Evolutionary conservation across 2,329 filamentous ascomycete genomes (phyloP), one percentile per base, ranked within the genome.

Genomic region (Fusarium longipes): DNA sequence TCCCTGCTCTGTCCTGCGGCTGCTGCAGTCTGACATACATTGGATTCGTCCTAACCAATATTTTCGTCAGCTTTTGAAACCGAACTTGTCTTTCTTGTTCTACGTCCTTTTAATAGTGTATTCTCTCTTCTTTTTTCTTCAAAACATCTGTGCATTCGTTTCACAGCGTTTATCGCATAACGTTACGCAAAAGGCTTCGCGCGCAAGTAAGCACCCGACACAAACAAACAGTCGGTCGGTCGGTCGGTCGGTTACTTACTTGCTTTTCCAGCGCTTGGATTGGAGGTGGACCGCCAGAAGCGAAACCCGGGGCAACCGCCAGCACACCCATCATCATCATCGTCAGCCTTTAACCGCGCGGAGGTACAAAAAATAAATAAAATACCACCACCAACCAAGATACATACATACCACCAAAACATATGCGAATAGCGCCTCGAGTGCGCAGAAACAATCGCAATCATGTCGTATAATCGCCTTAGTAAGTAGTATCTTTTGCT

Each of bases 391-490:
- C 63, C 64, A 57, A 60, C 24, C 36, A 22, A 39, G 22, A n/a
- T n/a, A n/a, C n/a, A n/a, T n/a, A 24, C 38, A 40, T 17, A 33
- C 32, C 32, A 9, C n/a, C 25, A 22, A 24, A 25, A 17, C 30
- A 25, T 38, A 45, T 57, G 44, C 58, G 49, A 50, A 63, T 36
- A 57, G 70, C 71, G 61, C 71, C 58, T 57, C 33, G 36, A 59
- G 66, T 70, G 71, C 71, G 71, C 71, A 66, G 64, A 60, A 61
- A 67, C 67, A 51, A 52, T 33, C 65, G 63, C 72, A 53, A 80
- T 77, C 80, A 91, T 92, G 89, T 87, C 88, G 77, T 93, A 93
- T 82, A 91, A 92, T 82, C 88, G 89, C 73, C 79, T 92, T 84
- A 88, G 90, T 87, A 84, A 82, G 87, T 25, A 27, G 27, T 87